Evolutionary conservation across 192 early-diverging fungal genomes (phyloP).

Genomic region (Geranomyces michiganensis): DNA sequence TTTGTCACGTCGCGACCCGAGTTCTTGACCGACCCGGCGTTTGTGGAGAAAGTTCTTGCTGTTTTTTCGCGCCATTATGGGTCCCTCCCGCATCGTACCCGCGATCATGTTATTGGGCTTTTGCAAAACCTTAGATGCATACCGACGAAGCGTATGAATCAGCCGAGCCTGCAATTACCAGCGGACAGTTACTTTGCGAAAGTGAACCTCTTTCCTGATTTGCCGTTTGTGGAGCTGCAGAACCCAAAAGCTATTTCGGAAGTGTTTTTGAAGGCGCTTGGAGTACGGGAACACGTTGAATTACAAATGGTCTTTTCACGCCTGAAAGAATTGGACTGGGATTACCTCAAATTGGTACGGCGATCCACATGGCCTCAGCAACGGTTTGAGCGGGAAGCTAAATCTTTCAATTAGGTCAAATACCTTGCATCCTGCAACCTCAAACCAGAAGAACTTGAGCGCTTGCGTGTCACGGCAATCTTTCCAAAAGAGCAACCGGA

Average conservation of each 20-base stretch:
- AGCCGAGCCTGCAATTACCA: constrained; percentile 64
- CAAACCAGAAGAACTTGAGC: constrained; percentile 58
- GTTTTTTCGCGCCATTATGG: constrained; percentile 56
- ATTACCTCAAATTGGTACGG: constrained; percentile 71
- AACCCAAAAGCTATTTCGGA: constrained; percentile 54
- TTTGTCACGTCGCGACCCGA: constrained; percentile 53
- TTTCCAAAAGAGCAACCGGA: constrained; percentile 58
- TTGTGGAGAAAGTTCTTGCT: constrained; percentile 69
- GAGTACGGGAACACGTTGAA: constrained; percentile 87
- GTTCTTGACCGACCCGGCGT: constrained; percentile 54
- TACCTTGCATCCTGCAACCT: constrained; percentile 78
- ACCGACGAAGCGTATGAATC: constrained; percentile 55
- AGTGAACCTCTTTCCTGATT: constrained; percentile 81
- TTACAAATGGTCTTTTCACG: constrained; percentile 83
- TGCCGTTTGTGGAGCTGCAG: constrained; percentile 72
- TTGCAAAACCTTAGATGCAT: constrained; percentile 59
- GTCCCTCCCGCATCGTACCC: constrained; percentile 26
- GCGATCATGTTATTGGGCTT: constrained; percentile 37
- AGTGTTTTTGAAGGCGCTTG: constrained; percentile 63
- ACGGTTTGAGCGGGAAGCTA: too few relatives aligned
- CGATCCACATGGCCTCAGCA: background rate
- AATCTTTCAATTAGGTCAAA: constrained; percentile 51
- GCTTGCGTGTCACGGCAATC: constrained; percentile 65
- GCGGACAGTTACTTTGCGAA: constrained; percentile 74
- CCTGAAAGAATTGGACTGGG: constrained; percentile 77